Conservation (phyloP, 345 rosid genomes). For the Moricandia moricandioides region DNA sequence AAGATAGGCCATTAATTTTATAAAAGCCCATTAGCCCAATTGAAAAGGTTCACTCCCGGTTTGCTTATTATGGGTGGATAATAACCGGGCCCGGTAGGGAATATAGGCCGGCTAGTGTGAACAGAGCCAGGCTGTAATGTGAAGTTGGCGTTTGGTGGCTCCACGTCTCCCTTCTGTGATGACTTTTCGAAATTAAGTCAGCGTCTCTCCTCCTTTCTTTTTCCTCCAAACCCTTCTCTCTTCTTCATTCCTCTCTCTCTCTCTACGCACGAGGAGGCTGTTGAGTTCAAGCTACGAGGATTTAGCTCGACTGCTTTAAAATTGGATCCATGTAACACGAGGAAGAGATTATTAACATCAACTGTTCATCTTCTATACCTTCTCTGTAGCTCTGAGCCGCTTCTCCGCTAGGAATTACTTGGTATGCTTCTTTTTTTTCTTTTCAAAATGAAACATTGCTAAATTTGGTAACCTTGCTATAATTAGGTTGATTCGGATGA, state of each 20-base stretch:
- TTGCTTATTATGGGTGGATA: background rate
- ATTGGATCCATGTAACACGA: constrained; percentile 26
- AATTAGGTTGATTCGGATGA: background rate
- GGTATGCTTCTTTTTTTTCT: constrained; percentile 15
- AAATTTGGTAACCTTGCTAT: constrained; percentile 9
- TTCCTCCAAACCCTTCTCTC: constrained; percentile 17
- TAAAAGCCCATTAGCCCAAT: constrained; percentile 18
- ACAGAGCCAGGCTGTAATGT: constrained; percentile 34
- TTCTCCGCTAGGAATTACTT: constrained; percentile 11
- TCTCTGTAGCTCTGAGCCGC: constrained; percentile 12
- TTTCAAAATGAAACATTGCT: constrained; percentile 4
- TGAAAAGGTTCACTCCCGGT: background rate
- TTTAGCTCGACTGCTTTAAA: background rate
- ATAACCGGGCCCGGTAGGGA: background rate
- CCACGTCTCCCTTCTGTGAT: constrained; percentile 26
- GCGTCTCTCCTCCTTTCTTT: background rate
- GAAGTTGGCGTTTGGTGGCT: constrained; percentile 41
- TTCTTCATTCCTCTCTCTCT: background rate
- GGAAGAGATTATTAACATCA: background rate
- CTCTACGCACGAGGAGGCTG: constrained; percentile 12
- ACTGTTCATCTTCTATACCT: too few relatives aligned
- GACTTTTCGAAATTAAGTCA: constrained; percentile 37
- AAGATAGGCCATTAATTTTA: too few relatives aligned
- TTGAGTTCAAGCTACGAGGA: constrained; percentile 14
- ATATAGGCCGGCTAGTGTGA: constrained; percentile 15